Evolutionary conservation across 306 rosid genomes (phyloP).

Genomic region (Castanea mollissima): DNA sequence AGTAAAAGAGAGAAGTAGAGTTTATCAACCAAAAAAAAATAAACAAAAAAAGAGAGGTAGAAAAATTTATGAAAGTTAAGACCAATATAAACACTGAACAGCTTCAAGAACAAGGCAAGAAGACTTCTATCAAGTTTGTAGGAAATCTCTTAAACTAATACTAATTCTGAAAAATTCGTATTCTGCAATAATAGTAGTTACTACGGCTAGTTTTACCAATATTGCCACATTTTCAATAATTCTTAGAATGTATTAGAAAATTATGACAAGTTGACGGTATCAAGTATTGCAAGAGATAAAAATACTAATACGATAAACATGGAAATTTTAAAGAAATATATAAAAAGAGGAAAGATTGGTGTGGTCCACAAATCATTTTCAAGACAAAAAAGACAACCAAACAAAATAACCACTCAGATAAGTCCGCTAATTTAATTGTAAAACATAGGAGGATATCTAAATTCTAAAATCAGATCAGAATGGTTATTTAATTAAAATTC

Average conservation of each 20-base stretch:
- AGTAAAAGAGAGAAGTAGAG: slow-evolving; percentile 10
- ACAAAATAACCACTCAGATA: background rate
- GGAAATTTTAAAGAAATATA: background rate
- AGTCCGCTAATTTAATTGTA: background rate
- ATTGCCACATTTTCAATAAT: background rate
- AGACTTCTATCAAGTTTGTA: background rate
- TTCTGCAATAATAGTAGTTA: background rate
- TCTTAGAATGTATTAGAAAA: background rate
- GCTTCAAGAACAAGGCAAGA: background rate
- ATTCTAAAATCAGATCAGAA: background rate
- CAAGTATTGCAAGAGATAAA: background rate
- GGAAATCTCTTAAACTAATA: background rate
- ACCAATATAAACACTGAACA: slow-evolving; percentile 3
- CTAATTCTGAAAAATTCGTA: background rate
- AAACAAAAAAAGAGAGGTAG: slow-evolving; percentile 12
- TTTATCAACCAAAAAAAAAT: background rate
- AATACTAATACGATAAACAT: background rate
- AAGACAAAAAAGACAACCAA: background rate
- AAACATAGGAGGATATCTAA: background rate
- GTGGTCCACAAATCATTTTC: background rate
- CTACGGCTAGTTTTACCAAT: background rate
- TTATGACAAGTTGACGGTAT: background rate
- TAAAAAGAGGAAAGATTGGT: background rate
- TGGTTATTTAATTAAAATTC: background rate
- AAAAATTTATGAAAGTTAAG: background rate